A percentile compares a stretch with the other conserved stretches of the same genome.
Evolutionary conservation across 176 grass and related monocot genomes (phyloP).

Genomic region (Tillandsia fasciculata): DNA sequence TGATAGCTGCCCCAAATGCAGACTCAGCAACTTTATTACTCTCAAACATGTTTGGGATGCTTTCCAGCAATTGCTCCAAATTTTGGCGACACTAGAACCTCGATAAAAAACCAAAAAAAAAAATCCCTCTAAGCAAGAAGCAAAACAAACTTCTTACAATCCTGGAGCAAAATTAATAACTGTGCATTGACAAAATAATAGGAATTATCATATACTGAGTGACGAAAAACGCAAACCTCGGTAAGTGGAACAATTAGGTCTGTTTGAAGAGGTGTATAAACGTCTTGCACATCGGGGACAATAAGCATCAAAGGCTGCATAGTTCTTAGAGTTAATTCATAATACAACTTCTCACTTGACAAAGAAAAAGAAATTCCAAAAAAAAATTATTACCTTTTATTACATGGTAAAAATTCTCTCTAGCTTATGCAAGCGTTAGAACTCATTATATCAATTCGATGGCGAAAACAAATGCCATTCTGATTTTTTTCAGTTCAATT

Average conservation of each 20-base stretch:
- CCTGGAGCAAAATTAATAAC: neutral
- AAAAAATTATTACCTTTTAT: neutral
- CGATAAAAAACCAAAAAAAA: neutral
- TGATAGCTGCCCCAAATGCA: conserved; percentile 85
- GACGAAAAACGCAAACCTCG: conserved; percentile 44
- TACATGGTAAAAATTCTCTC: neutral
- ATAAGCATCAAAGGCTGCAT: conserved; percentile 84
- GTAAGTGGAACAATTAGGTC: conserved; percentile 66
- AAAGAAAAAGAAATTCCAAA: neutral
- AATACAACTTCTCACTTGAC: neutral
- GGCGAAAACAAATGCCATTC: neutral
- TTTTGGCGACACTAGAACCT: conserved; percentile 59
- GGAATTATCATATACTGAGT: conserved; percentile 2
- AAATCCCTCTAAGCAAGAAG: conserved; percentile 14
- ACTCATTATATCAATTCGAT: neutral
- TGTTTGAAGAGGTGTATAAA: conserved; percentile 74
- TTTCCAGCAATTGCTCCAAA: conserved; percentile 84
- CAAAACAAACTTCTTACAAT: neutral
- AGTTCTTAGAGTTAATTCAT: conserved; percentile 1
- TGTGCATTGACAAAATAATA: too few species aligned
- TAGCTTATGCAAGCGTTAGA: neutral
- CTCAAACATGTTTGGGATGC: conserved; percentile 76
- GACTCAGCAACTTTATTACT: conserved; percentile 70
- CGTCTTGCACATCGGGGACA: conserved; percentile 70
- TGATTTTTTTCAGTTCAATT: too few species aligned